Percentiles rank a stretch among this genome's conserved stretches.
Conservation (phyloP, 1,139 yeast genomes). For the Torulaspora pretoriensis region DNA sequence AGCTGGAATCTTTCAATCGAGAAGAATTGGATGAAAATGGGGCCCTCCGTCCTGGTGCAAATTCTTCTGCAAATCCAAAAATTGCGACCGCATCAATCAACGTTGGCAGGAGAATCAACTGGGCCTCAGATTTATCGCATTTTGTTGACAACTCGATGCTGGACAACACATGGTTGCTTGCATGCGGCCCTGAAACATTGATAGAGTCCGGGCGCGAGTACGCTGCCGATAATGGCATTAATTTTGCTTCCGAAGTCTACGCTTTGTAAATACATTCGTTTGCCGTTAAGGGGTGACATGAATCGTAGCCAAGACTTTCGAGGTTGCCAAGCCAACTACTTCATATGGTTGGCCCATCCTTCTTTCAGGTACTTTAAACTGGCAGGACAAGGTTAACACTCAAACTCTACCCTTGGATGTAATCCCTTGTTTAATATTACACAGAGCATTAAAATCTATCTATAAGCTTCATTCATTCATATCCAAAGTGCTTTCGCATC, state of each 20-base stretch:
- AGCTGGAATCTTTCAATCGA: slow-evolving; percentile 19
- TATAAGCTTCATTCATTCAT: background rate
- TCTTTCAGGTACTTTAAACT: background rate
- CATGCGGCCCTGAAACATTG: slow-evolving; percentile 27
- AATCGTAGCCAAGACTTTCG: too few species aligned
- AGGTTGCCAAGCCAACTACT: too few species aligned
- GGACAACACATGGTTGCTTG: slow-evolving; percentile 23
- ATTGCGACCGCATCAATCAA: slow-evolving; percentile 18
- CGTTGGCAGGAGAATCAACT: slow-evolving; percentile 24
- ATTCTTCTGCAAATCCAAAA: slow-evolving; percentile 1
- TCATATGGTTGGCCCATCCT: too few species aligned
- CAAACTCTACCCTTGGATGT: too few species aligned
- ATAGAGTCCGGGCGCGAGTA: slow-evolving; percentile 18
- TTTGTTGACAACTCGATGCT: slow-evolving; percentile 19
- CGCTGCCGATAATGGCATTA: slow-evolving; percentile 21
- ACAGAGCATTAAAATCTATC: background rate
- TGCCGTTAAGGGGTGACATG: background rate
- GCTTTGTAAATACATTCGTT: slow-evolving; percentile 11
- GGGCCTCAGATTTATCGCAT: slow-evolving; percentile 25
- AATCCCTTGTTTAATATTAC: slow-evolving; percentile 4
- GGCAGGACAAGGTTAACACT: slow-evolving; percentile 32
- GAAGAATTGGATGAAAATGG: slow-evolving; percentile 22
- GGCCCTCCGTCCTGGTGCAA: slow-evolving; percentile 11
- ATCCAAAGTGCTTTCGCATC: background rate
- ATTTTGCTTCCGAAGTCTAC: slow-evolving; percentile 24